A percentile compares a stretch with the other conserved stretches of the same genome.
Conservation (phyloP, 2,329 filamentous ascomycete species). For the Sordariomycetes sp. region DNA sequence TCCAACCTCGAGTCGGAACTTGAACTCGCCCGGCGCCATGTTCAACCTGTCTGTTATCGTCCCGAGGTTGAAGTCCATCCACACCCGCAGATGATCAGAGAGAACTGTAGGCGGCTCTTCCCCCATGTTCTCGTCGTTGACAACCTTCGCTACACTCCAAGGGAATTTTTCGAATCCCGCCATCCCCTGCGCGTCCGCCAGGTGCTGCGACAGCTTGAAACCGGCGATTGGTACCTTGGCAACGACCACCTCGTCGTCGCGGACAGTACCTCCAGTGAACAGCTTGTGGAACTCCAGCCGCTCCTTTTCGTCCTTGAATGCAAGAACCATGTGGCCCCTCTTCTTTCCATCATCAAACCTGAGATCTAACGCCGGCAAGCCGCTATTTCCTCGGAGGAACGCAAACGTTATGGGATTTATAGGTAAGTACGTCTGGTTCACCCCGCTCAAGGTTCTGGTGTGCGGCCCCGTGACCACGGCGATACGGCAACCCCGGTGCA, state of each 20-base stretch:
- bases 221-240: slow-evolving; percentile 54
- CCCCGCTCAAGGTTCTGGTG: slow-evolving; percentile 63
- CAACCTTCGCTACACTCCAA: slow-evolving; percentile 57
- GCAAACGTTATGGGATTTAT: slow-evolving; percentile 63
- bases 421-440: slow-evolving; percentile 56
- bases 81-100: slow-evolving; percentile 61
- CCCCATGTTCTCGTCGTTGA: slow-evolving; percentile 56
- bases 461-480: slow-evolving; percentile 65
- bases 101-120: slow-evolving; percentile 55
- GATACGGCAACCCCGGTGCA: slow-evolving; percentile 70
- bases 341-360: slow-evolving; percentile 53
- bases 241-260: slow-evolving; percentile 55
- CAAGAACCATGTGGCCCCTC: slow-evolving; percentile 61
- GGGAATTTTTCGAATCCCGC: slow-evolving; percentile 34
- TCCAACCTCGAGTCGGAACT: slow-evolving; percentile 49
- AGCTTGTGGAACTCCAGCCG: slow-evolving; percentile 59
- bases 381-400: slow-evolving; percentile 59
- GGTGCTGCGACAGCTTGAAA: slow-evolving; percentile 46
- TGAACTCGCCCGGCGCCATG: slow-evolving; percentile 60
- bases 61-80: slow-evolving; percentile 63
- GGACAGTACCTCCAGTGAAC: slow-evolving; percentile 58
- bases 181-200: slow-evolving; percentile 34
- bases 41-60: slow-evolving; percentile 77
- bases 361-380: slow-evolving; percentile 55
- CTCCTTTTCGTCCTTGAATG: slow-evolving; percentile 62